Evolutionary conservation across 1,284 basidiomycete genomes (phyloP), one percentile per base, ranked within the genome.

Genomic region (Moesziomyces globuligerus): DNA sequence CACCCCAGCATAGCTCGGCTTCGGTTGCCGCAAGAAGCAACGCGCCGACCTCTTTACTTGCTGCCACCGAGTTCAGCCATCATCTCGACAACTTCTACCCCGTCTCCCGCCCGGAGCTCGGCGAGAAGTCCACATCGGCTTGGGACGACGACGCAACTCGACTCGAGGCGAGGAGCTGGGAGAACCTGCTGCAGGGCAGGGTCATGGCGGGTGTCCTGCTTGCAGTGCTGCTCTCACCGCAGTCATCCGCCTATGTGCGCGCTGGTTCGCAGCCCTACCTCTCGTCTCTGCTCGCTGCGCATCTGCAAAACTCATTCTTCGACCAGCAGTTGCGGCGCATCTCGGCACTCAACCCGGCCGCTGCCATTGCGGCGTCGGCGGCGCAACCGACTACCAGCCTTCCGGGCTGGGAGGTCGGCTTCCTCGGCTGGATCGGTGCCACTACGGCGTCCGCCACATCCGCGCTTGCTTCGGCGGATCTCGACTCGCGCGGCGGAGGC

Each of bases 31-130:
- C 41, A 37, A 20, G 25, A 43, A 46, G 48, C 42, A 38, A 39
- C n/a, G 17, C 51, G 0, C 34, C 56, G 21, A 44, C 64, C 3
- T 55, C 72, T 7, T 52, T 75, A 4, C 62, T 75, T 2, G 29
- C 58, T 2, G 61, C 54, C 3, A 29, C 55, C 20, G 53, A 55
- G 3, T 62, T 79, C 11, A 54, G 58, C 1, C 70, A 71, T 24
- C 56, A 61, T 48, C 46, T 74, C 17, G 76, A 79, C 47, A 74
- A 75, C 24, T 54, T 70, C 39, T 72, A 67, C 15, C 70, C 74
- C 1, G 29, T 50, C 17, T 56, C 39, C 28, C 60, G 65, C 7
- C 56, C 62, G 0, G 76, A 78, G 55, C 58, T 71, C 15, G 55
- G 50, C 15, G 67, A 70, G 24, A 73, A 72, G 38, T 13, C 28